Conservation (phyloP, 1,284 basidiomycete genomes). For the Boletellus deceptivus region DNA sequence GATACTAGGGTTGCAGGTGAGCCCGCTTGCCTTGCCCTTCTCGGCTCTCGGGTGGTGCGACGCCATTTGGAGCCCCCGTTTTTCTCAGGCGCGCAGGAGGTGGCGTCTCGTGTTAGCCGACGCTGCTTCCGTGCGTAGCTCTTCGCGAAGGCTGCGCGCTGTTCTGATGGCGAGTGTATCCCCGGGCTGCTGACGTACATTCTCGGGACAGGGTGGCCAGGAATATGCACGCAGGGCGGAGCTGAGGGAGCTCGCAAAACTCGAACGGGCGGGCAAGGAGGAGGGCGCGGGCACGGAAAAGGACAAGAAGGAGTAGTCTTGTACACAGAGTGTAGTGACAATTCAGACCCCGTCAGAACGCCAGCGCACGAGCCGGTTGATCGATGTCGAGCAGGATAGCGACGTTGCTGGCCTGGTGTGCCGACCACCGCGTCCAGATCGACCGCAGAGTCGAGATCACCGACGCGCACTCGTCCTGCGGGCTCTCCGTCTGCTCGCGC, state of each 20-base stretch:
- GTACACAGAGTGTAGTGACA: too few relatives aligned
- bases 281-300: slow-evolving; percentile 40
- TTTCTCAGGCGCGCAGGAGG: slow-evolving; percentile 8
- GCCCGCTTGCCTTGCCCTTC: slow-evolving; percentile 17
- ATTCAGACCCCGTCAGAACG: too few relatives aligned
- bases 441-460: slow-evolving; percentile 44
- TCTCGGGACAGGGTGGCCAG: slow-evolving; percentile 69
- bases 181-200: slow-evolving; percentile 17
- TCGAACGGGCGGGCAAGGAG: slow-evolving; percentile 35
- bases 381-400: slow-evolving; percentile 16
- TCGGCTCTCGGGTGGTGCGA: neutral
- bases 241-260: slow-evolving; percentile 52
- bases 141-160: slow-evolving; percentile 1
- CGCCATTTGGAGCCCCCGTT: neutral
- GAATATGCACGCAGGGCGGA: slow-evolving; percentile 78
- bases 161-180: slow-evolving; percentile 3
- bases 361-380: slow-evolving; percentile 4
- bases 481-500: slow-evolving; percentile 41
- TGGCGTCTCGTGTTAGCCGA: slow-evolving; percentile 17
- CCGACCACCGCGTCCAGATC: slow-evolving; percentile 42
- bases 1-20: slow-evolving; percentile 72
- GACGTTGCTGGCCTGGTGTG: slow-evolving; percentile 46
- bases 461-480: slow-evolving; percentile 8
- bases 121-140: neutral
- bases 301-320: slow-evolving; percentile 34